These are phyloP conservation scores for Rhizopogon vulgaris DNA, from an alignment of 768 basidiomycete species.

Conservation along the genomic window DNA sequence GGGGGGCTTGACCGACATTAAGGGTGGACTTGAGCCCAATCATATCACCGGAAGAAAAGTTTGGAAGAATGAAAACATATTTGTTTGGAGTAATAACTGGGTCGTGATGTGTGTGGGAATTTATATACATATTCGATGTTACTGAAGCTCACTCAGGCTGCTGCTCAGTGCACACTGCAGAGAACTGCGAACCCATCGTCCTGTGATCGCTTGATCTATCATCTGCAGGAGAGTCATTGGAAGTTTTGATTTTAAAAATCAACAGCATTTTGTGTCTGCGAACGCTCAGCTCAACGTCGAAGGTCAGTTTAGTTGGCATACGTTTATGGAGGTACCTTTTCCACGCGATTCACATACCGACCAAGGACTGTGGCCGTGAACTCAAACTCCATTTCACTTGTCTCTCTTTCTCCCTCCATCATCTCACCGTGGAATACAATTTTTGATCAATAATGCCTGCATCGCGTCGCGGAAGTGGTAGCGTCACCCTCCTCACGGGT, in stretches of 20 bases:
- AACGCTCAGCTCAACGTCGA: background rate
- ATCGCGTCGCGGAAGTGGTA: constrained; percentile 76
- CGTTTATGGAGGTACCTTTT: constrained; percentile 12
- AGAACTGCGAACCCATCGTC: no score
- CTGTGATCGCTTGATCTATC: background rate
- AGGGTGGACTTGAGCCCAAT: constrained; percentile 92
- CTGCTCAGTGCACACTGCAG: no score
- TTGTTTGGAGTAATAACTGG: no score
- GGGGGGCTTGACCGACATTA: constrained; percentile 48
- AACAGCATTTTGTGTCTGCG: background rate
- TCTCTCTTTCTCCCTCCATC: constrained; percentile 10
- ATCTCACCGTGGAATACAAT: constrained; percentile 1
- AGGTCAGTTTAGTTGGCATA: background rate
- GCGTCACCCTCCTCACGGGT: constrained; percentile 63
- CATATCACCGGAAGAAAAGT: constrained; percentile 39
- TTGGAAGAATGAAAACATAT: background rate
- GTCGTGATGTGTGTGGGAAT: background rate
- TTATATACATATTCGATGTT: background rate
- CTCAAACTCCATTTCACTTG: constrained; percentile 12
- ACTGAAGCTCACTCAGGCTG: no score
- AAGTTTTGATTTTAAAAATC: background rate
- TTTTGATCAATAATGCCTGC: constrained; percentile 42
- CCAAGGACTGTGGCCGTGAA: constrained; percentile 5
- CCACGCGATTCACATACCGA: constrained; percentile 12
- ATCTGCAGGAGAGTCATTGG: background rate